Conservation (phyloP, 768 basidiomycete genomes). For the Boletellus ananiceps region DNA sequence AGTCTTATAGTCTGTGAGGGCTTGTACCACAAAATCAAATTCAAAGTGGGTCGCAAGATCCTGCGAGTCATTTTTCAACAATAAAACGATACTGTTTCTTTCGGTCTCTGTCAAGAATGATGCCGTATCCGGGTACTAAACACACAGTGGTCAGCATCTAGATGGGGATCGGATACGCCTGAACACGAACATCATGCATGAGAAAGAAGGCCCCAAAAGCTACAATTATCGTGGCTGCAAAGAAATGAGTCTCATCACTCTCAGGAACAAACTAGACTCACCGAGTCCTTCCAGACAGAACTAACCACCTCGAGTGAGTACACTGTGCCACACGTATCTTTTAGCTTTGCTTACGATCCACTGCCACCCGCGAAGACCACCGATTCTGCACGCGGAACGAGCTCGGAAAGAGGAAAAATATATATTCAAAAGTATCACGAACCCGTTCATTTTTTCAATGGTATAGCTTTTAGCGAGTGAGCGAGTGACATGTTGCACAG, state of each 20-base stretch:
- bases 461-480: not conserved
- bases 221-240: not conserved
- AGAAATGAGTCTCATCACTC: not conserved
- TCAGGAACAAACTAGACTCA: not conserved
- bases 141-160: not conserved
- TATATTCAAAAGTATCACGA: not conserved
- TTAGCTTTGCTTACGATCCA: conserved; percentile 1
- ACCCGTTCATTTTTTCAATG: conserved; percentile 2
- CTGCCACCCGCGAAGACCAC: conserved; percentile 1
- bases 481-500: not conserved
- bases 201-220: not conserved
- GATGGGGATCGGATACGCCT: not conserved
- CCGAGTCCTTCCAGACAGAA: conserved; percentile 1
- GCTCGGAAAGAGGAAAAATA: too few relatives aligned
- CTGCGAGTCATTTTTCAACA: not conserved
- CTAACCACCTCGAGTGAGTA: not conserved
- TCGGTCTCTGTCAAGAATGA: not conserved
- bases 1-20: conserved; percentile 1
- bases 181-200: not conserved
- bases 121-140: not conserved
- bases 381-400: not conserved
- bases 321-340: not conserved
- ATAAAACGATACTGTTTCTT: not conserved
- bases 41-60: conserved; percentile 1
- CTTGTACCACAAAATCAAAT: not conserved